Evolutionary conservation across 2,329 filamentous ascomycete species (phyloP).

Genomic region (Xylaria sp.): DNA sequence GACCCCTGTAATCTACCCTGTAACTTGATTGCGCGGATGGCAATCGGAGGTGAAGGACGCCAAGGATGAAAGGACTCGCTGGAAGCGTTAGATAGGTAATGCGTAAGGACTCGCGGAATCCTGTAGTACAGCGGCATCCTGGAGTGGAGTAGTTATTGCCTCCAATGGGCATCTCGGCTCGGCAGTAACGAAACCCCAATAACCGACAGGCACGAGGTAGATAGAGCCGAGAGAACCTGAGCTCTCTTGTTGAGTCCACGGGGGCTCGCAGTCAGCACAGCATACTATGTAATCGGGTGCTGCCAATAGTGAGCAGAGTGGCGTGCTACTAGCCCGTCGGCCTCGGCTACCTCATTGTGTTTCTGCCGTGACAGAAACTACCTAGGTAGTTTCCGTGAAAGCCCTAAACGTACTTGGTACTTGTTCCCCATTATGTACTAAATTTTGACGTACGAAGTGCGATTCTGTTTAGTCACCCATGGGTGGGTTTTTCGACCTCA

Average conservation of each 20-base stretch:
- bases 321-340: neutral
- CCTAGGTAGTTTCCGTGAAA: neutral
- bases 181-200: neutral
- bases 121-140: neutral
- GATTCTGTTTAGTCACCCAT: neutral
- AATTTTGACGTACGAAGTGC: neutral
- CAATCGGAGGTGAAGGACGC: conserved; percentile 11
- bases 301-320: neutral
- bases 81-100: no score
- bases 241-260: neutral
- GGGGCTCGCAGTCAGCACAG: neutral
- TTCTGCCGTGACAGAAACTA: neutral
- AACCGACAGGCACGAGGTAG: neutral
- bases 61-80: neutral
- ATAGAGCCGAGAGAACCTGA: neutral
- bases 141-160: neutral
- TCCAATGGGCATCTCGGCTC: neutral
- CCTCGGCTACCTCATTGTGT: no score
- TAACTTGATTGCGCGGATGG: conserved; percentile 5
- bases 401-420: neutral
- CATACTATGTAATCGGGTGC: neutral
- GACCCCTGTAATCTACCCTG: conserved; percentile 7
- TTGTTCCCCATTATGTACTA: neutral
- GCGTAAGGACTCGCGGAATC: no score
- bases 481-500: neutral